phyloP scores from a whole-genome alignment of 2,329 filamentous ascomycete species.

The Aspergillus sp. region DNA sequence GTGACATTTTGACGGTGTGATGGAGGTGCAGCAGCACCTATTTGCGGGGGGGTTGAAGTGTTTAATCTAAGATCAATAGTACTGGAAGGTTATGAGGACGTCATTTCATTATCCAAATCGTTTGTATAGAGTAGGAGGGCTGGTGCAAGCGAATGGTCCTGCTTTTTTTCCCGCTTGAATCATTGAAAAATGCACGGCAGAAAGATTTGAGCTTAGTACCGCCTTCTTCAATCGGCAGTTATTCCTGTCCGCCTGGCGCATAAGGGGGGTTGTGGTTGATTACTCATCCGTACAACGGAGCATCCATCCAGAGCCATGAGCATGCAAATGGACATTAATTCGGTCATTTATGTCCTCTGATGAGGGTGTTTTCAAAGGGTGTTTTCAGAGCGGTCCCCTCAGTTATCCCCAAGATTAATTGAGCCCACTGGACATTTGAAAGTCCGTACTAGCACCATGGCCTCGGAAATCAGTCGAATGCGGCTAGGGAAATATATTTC shows the following conservation, averaged over 20 bases:
- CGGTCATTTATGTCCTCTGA: too few relatives aligned
- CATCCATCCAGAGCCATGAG: background rate
- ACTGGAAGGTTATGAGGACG: background rate
- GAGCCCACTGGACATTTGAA: too few relatives aligned
- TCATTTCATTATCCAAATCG: background rate
- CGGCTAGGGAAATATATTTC: too few relatives aligned
- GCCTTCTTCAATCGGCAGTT: background rate
- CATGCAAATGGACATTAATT: too few relatives aligned
- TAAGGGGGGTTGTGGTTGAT: background rate
- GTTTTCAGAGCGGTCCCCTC: too few relatives aligned
- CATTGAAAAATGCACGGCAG: background rate
- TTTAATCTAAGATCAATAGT: too few relatives aligned
- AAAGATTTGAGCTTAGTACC: background rate
- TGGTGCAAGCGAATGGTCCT: background rate
- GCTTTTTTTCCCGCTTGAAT: background rate
- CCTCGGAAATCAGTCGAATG: too few relatives aligned
- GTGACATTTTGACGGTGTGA: background rate
- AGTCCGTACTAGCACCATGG: too few relatives aligned
- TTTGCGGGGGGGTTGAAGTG: background rate
- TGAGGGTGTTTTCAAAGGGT: too few relatives aligned
- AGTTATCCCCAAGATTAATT: too few relatives aligned
- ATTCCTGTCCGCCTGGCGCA: background rate
- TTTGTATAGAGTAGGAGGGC: background rate
- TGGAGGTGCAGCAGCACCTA: too few relatives aligned
- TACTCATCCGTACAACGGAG: background rate